Evolutionary conservation across 257 asterid genomes (phyloP), one percentile per base, ranked within the genome.

Genomic region (Capsicum chinense): DNA sequence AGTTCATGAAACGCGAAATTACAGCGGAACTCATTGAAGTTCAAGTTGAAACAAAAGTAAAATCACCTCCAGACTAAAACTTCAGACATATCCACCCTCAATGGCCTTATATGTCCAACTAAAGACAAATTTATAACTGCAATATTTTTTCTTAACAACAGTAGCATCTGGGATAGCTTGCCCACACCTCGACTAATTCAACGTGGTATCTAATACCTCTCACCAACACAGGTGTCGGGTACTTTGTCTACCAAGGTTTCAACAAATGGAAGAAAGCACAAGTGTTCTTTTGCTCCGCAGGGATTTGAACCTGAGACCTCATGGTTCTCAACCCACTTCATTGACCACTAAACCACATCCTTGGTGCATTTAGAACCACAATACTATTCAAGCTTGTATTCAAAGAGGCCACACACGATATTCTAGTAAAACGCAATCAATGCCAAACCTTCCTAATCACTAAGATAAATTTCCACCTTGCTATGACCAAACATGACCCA

Each of bases 51-150:
- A 70, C 21, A 35, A 67, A 39, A 17, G 14, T 70, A 42, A 42
- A 70, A 70, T 42, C 79, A 70, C 42, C 56, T 68, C 26, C 50
- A 14, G 1, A 70, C 16, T 39, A 70, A 70, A 1, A 70, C 26
- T 44, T 70, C 42, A 70, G 79, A 70, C 56, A 16, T 42, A 42
- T 70, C 17, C 79, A 67, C 74, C 74, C 74, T 67, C 48, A 67
- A 35, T 14, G 50, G 19, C 48, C 19, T 67, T 13, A 37, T 19
- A 67, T 67, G 48, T 4, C 5, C 50, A 70, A 7, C 16, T 70
- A 70, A 44, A 42, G 16, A 44, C 9, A 5, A 39, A 3, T 1
- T 15, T 70, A 70, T 6, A 37, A 68, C 52, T 12, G 35, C 15
- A 39, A 70, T 42, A 42, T 35, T 70, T 42, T 17, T 44, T 68